Conservation (phyloP, 1,284 basidiomycete genomes). For the Tilletia walkeri region DNA sequence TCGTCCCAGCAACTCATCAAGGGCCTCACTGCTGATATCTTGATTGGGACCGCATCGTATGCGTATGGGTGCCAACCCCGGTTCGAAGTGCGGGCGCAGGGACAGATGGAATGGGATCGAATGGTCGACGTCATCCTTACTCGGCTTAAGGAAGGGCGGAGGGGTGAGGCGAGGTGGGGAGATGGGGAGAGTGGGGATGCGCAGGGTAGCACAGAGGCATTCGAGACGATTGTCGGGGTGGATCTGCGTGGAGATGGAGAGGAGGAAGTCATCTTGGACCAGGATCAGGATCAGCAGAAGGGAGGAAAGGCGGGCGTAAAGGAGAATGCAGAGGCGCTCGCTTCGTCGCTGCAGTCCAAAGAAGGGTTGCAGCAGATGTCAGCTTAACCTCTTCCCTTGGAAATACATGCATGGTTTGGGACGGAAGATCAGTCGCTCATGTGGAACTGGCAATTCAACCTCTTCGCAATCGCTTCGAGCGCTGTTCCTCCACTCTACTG, state of each 20-base stretch:
- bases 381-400: no score
- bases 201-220: conserved; percentile 32
- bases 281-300: background rate
- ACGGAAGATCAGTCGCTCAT: background rate
- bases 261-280: background rate
- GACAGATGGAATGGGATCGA: conserved; percentile 27
- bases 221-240: conserved; percentile 26
- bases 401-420: background rate
- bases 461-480: no score
- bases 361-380: background rate
- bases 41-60: conserved; percentile 27
- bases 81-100: background rate
- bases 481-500: no score
- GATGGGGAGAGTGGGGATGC: conserved; percentile 37
- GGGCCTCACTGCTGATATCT: conserved; percentile 35
- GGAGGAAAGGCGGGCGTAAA: background rate
- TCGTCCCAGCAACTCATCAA: conserved; percentile 33
- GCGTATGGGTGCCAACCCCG: conserved; percentile 22
- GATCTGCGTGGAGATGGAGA: conserved; percentile 17
- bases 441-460: no score
- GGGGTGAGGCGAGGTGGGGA: conserved; percentile 33
- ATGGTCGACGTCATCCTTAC: conserved; percentile 33
- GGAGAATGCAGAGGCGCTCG: background rate
- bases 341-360: background rate
- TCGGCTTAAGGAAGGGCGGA: conserved; percentile 23